Evolutionary conservation across 352 stramenopile genomes (phyloP).

Genomic region (Phytopythium ostracodes): DNA sequence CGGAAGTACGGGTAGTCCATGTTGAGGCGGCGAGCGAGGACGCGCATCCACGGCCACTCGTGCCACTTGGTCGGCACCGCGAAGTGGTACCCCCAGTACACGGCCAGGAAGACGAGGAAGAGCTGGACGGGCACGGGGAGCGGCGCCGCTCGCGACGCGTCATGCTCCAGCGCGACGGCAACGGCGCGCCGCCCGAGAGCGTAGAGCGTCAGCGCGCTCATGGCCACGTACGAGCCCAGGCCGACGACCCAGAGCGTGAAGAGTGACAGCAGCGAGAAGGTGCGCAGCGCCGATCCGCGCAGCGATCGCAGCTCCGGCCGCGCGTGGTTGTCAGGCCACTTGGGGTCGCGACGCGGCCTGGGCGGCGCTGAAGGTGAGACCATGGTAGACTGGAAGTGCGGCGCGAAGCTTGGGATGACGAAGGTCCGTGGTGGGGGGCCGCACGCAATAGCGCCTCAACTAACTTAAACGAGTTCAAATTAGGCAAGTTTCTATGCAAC

Average conservation of each 20-base stretch:
- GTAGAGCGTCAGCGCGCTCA: conserved; percentile 13
- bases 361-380: conserved; percentile 7
- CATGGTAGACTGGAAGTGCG: neutral
- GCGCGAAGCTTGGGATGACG: neutral
- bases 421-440: neutral
- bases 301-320: conserved; percentile 17
- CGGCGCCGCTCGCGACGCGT: neutral
- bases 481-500: too few relatives aligned
- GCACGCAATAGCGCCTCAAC: too few relatives aligned
- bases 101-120: conserved; percentile 25
- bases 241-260: conserved; percentile 28
- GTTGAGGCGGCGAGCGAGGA: conserved; percentile 36
- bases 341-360: neutral
- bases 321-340: conserved; percentile 25
- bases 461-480: too few relatives aligned
- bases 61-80: conserved; percentile 18
- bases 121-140: conserved; percentile 17
- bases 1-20: conserved; percentile 56
- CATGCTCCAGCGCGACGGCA: conserved; percentile 2
- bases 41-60: conserved; percentile 41
- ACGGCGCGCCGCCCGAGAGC: neutral
- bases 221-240: conserved; percentile 12
- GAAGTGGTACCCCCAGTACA: conserved; percentile 48
- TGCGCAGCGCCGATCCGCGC: conserved; percentile 8
- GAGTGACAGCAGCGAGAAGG: conserved; percentile 20